phyloP scores from a whole-genome alignment of 2,329 filamentous ascomycete genomes.

The Penicillium sp. region DNA sequence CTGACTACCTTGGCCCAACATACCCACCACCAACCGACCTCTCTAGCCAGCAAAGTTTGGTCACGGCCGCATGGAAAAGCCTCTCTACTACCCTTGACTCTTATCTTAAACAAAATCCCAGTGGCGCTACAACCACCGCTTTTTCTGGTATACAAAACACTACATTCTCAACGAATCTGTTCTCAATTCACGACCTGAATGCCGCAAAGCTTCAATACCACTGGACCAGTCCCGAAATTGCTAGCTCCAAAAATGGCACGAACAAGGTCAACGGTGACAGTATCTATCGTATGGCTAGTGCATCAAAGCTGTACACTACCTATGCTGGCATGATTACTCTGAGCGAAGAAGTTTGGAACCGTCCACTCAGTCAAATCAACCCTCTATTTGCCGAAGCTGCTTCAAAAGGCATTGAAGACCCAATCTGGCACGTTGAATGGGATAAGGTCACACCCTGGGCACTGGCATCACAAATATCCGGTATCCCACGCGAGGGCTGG shows the following conservation, averaged over 20 bases:
- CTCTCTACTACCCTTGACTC: constrained; percentile 27
- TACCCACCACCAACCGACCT: constrained; percentile 39
- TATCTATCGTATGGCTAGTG: constrained; percentile 47
- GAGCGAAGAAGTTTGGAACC: constrained; percentile 40
- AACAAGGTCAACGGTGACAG: constrained; percentile 43
- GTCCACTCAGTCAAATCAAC: constrained; percentile 49
- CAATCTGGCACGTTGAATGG: constrained; percentile 40
- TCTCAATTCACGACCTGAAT: constrained; percentile 38
- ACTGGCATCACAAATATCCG: constrained; percentile 50
- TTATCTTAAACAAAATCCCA: constrained; percentile 4
- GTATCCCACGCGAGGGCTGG: constrained; percentile 33
- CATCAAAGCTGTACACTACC: constrained; percentile 43
- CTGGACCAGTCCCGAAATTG: constrained; percentile 24
- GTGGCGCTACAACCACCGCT: background rate
- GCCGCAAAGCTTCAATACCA: constrained; percentile 38
- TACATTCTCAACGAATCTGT: constrained; percentile 44
- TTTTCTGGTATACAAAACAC: constrained; percentile 21
- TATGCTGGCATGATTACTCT: constrained; percentile 40
- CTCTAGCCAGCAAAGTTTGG: constrained; percentile 32
- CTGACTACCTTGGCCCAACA: background rate
- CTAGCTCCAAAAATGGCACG: constrained; percentile 31
- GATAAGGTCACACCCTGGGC: constrained; percentile 50
- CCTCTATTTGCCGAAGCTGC: constrained; percentile 35
- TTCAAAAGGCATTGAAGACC: background rate
- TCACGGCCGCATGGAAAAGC: constrained; percentile 36